Evolutionary conservation across 2,329 filamentous ascomycete genomes (phyloP).

Genomic region (Cercospora sojina): DNA sequence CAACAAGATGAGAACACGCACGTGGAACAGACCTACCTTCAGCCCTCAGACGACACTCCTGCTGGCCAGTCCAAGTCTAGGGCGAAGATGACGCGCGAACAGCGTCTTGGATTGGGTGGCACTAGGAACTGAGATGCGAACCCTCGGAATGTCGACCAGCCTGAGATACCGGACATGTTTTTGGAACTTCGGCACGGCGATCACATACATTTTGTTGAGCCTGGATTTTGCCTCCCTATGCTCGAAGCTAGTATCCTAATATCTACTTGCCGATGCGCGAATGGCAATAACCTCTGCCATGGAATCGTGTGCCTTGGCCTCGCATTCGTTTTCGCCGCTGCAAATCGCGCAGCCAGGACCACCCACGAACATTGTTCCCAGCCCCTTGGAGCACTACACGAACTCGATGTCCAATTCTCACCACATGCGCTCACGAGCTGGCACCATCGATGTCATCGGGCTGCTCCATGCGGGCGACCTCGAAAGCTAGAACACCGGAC

Average conservation of each 20-base stretch:
- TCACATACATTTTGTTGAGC: neutral
- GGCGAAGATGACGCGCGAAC: slow-evolving; percentile 31
- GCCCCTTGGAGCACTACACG: slow-evolving; percentile 77
- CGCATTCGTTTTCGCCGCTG: neutral
- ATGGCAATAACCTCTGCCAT: neutral
- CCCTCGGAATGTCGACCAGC: neutral
- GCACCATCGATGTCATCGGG: slow-evolving; percentile 66
- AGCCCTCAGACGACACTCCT: slow-evolving; percentile 23
- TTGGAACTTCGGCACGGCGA: neutral
- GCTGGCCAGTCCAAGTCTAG: slow-evolving; percentile 31
- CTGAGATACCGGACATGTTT: neutral
- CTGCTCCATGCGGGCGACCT: slow-evolving; percentile 57
- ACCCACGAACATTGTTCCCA: slow-evolving; percentile 21
- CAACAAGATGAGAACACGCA: slow-evolving; percentile 24
- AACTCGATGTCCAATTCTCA: slow-evolving; percentile 65
- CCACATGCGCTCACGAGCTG: slow-evolving; percentile 50
- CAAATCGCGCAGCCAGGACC: neutral
- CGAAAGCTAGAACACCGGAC: slow-evolving; percentile 75
- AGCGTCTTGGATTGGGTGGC: slow-evolving; percentile 32
- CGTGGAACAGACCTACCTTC: slow-evolving; percentile 25
- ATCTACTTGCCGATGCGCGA: neutral
- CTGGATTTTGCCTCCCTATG: neutral
- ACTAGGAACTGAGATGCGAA: slow-evolving; percentile 19
- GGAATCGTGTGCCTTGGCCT: neutral
- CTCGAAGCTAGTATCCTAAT: neutral